phyloP scores from a whole-genome alignment of 2,329 filamentous ascomycete species.

The Mariannaea sp. region DNA sequence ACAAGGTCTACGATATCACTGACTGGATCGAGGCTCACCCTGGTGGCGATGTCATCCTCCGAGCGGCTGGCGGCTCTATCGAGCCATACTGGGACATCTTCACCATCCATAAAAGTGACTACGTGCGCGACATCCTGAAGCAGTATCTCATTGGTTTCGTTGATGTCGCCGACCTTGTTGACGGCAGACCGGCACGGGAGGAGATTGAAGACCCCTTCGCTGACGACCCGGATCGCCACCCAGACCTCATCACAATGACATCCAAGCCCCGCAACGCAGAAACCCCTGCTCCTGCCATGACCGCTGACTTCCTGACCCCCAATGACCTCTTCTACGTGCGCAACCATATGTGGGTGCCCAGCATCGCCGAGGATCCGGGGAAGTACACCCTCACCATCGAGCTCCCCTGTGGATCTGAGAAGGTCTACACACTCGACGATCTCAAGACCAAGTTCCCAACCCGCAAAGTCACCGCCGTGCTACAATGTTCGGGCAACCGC shows the following conservation, averaged over 20 bases:
- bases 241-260: constrained; percentile 56
- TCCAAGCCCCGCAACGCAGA: constrained; percentile 65
- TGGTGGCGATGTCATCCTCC: constrained; percentile 69
- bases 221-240: constrained; percentile 57
- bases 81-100: constrained; percentile 75
- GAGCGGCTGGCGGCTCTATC: constrained; percentile 66
- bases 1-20: constrained; percentile 72
- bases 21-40: constrained; percentile 70
- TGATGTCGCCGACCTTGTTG: constrained; percentile 61
- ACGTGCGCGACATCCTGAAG: constrained; percentile 68
- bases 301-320: constrained; percentile 57
- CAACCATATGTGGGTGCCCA: constrained; percentile 68
- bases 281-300: constrained; percentile 56
- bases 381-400: constrained; percentile 58
- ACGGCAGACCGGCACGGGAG: constrained; percentile 58
- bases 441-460: constrained; percentile 56
- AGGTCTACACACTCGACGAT: constrained; percentile 58
- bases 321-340: constrained; percentile 63
- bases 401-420: constrained; percentile 58
- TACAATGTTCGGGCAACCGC: constrained; percentile 67
- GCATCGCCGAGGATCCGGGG: constrained; percentile 44
- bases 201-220: constrained; percentile 65
- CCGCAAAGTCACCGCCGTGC: constrained; percentile 57
- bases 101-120: constrained; percentile 67
- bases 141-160: constrained; percentile 67